Conservation (phyloP, 805 yeast species). For the Cyberlindnera bimundalis region DNA sequence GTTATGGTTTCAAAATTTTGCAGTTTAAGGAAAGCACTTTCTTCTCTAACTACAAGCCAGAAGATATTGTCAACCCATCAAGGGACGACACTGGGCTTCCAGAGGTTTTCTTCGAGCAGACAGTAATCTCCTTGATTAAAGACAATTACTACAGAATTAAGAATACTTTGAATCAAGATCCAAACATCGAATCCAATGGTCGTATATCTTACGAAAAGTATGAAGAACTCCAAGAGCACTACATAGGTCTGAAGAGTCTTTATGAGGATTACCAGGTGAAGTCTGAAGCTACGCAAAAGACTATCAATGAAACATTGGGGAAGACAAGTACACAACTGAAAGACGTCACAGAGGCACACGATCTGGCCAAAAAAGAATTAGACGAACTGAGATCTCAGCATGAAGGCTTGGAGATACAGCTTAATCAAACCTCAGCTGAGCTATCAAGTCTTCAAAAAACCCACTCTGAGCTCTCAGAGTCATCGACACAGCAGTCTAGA, state of each 20-base stretch:
- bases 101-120: conserved; percentile 64
- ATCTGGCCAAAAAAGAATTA: conserved; percentile 18
- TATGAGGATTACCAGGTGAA: conserved; percentile 32
- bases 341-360: conserved; percentile 12
- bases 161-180: conserved; percentile 70
- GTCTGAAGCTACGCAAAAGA: conserved; percentile 30
- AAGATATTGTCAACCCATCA: conserved; percentile 44
- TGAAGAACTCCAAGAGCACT: conserved; percentile 31
- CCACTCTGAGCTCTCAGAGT: conserved; percentile 31
- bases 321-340: conserved; percentile 15
- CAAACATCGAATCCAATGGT: conserved; percentile 66
- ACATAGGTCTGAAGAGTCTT: conserved; percentile 35
- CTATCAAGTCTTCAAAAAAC: conserved; percentile 30
- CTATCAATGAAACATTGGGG: conserved; percentile 22
- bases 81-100: conserved; percentile 88
- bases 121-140: conserved; percentile 61
- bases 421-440: conserved; percentile 6
- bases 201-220: conserved; percentile 56
- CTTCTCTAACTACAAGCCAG: conserved; percentile 56
- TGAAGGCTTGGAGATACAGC: conserved; percentile 21
- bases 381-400: conserved; percentile 20
- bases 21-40: conserved; percentile 61
- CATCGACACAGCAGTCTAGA: conserved; percentile 35
- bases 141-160: conserved; percentile 68
- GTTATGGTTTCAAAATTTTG: conserved; percentile 66